Evolutionary conservation across 805 yeast genomes (phyloP).

Genomic region (Candida sithepensis): DNA sequence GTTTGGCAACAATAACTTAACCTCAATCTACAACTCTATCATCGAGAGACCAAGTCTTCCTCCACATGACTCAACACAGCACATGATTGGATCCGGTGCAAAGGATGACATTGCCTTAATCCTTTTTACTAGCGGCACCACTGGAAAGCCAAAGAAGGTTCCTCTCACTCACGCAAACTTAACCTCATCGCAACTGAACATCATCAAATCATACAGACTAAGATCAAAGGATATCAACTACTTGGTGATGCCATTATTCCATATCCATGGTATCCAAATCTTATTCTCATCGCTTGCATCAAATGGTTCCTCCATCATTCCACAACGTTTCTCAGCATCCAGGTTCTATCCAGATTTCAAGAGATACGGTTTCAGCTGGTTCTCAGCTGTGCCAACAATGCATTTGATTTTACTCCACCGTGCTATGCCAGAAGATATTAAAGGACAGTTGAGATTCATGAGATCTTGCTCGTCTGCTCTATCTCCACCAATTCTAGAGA

Average conservation of each 20-base stretch:
- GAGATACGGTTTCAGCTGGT: conserved; percentile 56
- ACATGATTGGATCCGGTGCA: conserved; percentile 13
- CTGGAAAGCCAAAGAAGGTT: conserved; percentile 74
- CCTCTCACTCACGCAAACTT: conserved; percentile 66
- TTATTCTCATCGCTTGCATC: conserved; percentile 56
- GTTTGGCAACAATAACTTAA: conserved; percentile 12
- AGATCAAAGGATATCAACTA: conserved; percentile 49
- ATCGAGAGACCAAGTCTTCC: conserved; percentile 14
- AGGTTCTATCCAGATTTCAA: conserved; percentile 59
- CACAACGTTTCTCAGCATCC: conserved; percentile 58
- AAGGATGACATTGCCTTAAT: conserved; percentile 55
- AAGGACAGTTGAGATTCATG: conserved; percentile 51
- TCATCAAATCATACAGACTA: conserved; percentile 53
- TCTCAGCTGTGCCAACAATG: conserved; percentile 75
- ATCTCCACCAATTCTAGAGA: conserved; percentile 60
- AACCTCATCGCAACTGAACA: conserved; percentile 56
- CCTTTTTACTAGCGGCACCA: conserved; percentile 72
- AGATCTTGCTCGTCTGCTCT: conserved; percentile 71
- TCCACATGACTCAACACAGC: conserved; percentile 7
- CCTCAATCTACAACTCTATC: conserved; percentile 17
- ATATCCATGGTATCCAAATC: conserved; percentile 73
- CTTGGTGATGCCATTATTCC: conserved; percentile 75
- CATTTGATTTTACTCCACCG: conserved; percentile 61
- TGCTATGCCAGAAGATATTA: conserved; percentile 50
- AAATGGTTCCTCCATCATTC: conserved; percentile 60